Conservation (phyloP, 2,329 filamentous ascomycete genomes). For the Colletotrichum tanaceti region DNA sequence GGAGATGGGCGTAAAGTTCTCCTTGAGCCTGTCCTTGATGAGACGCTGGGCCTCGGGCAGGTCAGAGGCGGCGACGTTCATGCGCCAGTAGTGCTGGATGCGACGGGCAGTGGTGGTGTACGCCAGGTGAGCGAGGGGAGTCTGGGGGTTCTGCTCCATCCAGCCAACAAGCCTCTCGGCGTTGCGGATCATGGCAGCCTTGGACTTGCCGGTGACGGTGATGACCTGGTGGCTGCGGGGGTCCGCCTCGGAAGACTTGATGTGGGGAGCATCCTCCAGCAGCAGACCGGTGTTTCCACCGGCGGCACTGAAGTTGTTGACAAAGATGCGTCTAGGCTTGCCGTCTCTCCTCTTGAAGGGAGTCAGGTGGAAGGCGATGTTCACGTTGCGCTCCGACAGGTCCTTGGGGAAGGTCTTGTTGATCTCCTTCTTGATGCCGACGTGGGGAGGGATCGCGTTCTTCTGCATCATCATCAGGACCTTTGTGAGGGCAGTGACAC, state of each 20-base stretch:
- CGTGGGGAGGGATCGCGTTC: conserved; percentile 71
- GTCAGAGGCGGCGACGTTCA: conserved; percentile 59
- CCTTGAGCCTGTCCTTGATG: conserved; percentile 55
- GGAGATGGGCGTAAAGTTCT: conserved; percentile 56
- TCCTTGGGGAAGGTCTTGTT: conserved; percentile 70
- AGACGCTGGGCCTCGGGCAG: conserved; percentile 56
- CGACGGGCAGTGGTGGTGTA: conserved; percentile 77
- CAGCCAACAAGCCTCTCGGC: conserved; percentile 65
- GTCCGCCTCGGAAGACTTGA: conserved; percentile 60
- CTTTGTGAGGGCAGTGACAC: conserved; percentile 72
- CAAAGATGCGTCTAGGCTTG: conserved; percentile 60
- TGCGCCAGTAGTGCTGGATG: conserved; percentile 58
- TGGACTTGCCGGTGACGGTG: conserved; percentile 67
- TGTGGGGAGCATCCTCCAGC: conserved; percentile 69
- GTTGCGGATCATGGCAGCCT: conserved; percentile 68
- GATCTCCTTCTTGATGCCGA: conserved; percentile 73
- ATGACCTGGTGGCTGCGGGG: conserved; percentile 69
- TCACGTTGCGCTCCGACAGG: conserved; percentile 66
- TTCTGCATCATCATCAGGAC: conserved; percentile 74
- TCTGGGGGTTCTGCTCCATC: conserved; percentile 63
- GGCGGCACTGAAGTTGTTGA: conserved; percentile 79
- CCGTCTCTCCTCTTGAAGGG: conserved; percentile 62
- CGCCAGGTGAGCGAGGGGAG: conserved; percentile 67
- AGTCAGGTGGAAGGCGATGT: conserved; percentile 66
- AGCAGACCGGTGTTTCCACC: conserved; percentile 78